phyloP scores from a whole-genome alignment of 129 eudicot species.

The Gnaphalium uliginosum region DNA sequence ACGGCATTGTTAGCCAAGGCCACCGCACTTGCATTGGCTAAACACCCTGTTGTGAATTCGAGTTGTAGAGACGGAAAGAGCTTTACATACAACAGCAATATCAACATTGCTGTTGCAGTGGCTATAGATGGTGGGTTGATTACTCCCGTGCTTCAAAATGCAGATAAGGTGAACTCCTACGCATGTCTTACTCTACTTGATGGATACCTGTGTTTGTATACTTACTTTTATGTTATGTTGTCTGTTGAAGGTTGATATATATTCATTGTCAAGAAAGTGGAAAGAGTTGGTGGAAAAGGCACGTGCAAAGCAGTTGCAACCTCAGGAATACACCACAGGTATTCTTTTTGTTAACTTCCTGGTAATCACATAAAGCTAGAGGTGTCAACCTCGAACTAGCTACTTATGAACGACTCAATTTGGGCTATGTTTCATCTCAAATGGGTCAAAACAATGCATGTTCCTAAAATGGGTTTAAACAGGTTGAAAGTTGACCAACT shows the following conservation, averaged over 20 bases:
- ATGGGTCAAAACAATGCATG: background rate
- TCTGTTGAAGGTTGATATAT: constrained; percentile 69
- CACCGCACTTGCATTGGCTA: constrained; percentile 86
- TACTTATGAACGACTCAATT: background rate
- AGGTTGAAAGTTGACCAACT: background rate
- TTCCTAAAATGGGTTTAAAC: background rate
- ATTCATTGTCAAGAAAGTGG: constrained; percentile 94
- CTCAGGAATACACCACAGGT: constrained; percentile 90
- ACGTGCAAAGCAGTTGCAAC: constrained; percentile 91
- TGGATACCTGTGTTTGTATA: constrained; percentile 4
- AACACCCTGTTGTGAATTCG: constrained; percentile 92
- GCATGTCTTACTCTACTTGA: constrained; percentile 7
- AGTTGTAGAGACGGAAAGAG: constrained; percentile 98
- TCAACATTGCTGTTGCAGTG: constrained; percentile 95
- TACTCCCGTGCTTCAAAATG: constrained; percentile 94
- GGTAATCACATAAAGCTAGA: background rate
- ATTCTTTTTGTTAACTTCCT: constrained; percentile 23
- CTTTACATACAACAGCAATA: constrained; percentile 81
- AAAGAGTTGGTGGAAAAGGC: constrained; percentile 99
- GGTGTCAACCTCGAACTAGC: background rate
- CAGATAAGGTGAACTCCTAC: constrained; percentile 68
- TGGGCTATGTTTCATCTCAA: background rate
- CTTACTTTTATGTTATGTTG: background rate
- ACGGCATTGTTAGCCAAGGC: constrained; percentile 95
- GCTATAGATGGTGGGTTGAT: constrained; percentile 97